Percentiles rank a stretch among this genome's conserved stretches.
phyloP scores from a whole-genome alignment of 2,329 filamentous ascomycete species.

The Pseudofabraea citricarpa region DNA sequence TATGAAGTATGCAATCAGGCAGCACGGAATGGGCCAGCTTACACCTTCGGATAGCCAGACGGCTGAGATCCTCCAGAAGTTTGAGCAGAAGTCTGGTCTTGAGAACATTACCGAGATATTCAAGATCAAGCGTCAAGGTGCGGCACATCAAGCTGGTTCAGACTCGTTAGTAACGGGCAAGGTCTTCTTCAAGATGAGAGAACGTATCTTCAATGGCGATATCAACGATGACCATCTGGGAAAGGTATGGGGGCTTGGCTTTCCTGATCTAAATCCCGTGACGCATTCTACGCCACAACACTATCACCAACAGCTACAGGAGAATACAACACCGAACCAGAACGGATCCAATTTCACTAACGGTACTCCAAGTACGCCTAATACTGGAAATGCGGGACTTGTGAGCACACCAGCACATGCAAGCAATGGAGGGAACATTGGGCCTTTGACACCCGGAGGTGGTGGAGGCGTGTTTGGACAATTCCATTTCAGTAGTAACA shows the following conservation, averaged over 20 bases:
- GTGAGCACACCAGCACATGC: slow-evolving; percentile 45
- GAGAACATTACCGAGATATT: slow-evolving; percentile 93
- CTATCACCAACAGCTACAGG: slow-evolving; percentile 34
- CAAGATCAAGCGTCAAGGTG: slow-evolving; percentile 82
- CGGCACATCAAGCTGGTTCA: slow-evolving; percentile 87
- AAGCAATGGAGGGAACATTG: slow-evolving; percentile 53
- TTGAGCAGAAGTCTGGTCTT: slow-evolving; percentile 86
- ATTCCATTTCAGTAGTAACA: slow-evolving; percentile 43
- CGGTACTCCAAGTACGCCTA: slow-evolving; percentile 60
- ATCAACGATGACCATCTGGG: slow-evolving; percentile 80
- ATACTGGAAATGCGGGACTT: slow-evolving; percentile 57
- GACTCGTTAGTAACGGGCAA: slow-evolving; percentile 90
- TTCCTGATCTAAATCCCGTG: slow-evolving; percentile 47
- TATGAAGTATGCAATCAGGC: slow-evolving; percentile 80
- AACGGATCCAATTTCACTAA: slow-evolving; percentile 47
- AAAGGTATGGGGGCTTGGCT: slow-evolving; percentile 90
- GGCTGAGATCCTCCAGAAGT: slow-evolving; percentile 72
- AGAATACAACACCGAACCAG: slow-evolving; percentile 46
- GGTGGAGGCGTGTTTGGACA: slow-evolving; percentile 71
- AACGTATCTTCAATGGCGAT: slow-evolving; percentile 79
- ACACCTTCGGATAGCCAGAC: slow-evolving; percentile 60
- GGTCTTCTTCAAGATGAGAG: slow-evolving; percentile 90
- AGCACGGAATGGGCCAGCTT: slow-evolving; percentile 58
- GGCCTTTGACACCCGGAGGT: slow-evolving; percentile 73
- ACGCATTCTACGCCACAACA: slow-evolving; percentile 34